phyloP scores from a whole-genome alignment of 2,329 filamentous ascomycete species.

The Anthostomella pinea region DNA sequence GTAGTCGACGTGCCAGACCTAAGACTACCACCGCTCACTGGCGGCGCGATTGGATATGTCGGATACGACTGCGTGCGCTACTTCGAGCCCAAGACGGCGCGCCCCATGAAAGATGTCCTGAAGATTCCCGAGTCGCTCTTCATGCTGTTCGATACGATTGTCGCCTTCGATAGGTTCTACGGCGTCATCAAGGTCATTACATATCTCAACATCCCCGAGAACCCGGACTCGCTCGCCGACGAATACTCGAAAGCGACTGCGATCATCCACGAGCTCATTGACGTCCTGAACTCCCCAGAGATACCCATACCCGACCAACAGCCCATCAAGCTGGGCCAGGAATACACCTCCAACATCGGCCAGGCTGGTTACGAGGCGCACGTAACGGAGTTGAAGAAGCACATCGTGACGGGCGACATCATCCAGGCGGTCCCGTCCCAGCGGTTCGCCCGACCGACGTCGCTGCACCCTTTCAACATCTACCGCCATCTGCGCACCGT shows the following conservation, averaged over 20 bases:
- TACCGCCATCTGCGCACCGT: constrained; percentile 95
- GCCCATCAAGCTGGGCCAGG: constrained; percentile 67
- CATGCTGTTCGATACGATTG: constrained; percentile 93
- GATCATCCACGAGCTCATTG: constrained; percentile 65
- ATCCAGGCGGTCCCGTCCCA: constrained; percentile 97
- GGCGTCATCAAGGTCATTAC: constrained; percentile 92
- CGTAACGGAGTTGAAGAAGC: constrained; percentile 80
- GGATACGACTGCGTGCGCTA: constrained; percentile 97
- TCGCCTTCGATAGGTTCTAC: constrained; percentile 93
- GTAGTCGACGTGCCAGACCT: constrained; percentile 82
- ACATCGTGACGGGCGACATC: constrained; percentile 89
- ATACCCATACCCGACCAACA: constrained; percentile 74
- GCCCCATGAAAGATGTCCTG: constrained; percentile 83
- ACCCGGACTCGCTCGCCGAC: constrained; percentile 53
- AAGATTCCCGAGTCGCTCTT: constrained; percentile 91
- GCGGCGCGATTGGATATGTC: constrained; percentile 93
- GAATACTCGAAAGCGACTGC: constrained; percentile 68
- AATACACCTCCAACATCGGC: constrained; percentile 92
- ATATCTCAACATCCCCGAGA: constrained; percentile 70
- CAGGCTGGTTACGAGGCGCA: constrained; percentile 86
- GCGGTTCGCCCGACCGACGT: constrained; percentile 83
- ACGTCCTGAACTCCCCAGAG: constrained; percentile 69
- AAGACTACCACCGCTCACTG: constrained; percentile 79
- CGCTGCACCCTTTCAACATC: constrained; percentile 94
- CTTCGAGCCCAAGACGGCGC: constrained; percentile 94